These are phyloP conservation scores for Citropsis articulata DNA, from an alignment of 345 rosid species.

Conservation along the genomic window DNA sequence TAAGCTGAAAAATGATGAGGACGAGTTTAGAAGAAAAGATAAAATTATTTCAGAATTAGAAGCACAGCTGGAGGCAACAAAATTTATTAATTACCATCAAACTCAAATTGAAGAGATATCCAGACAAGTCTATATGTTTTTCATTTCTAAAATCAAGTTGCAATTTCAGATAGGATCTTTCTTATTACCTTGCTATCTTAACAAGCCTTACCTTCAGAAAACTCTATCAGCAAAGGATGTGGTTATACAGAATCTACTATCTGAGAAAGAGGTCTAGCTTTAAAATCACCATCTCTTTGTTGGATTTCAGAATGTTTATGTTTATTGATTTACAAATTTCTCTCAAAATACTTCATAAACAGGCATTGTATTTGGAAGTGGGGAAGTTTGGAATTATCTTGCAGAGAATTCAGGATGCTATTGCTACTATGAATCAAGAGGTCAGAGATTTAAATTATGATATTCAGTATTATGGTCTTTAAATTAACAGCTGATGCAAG, in stretches of 20 bases:
- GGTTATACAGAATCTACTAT: conserved; percentile 53
- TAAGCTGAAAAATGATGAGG: conserved; percentile 40
- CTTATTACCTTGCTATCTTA: conserved; percentile 41
- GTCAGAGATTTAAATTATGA: conserved; percentile 34
- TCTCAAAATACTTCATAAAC: conserved; percentile 8
- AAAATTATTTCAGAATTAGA: conserved; percentile 54
- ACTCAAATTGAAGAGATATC: conserved; percentile 74
- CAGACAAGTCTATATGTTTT: conserved; percentile 19
- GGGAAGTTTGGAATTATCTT: conserved; percentile 46
- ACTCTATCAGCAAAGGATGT: conserved; percentile 54
- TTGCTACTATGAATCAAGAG: conserved; percentile 59
- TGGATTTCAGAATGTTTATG: conserved; percentile 11
- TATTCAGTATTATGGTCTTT: background rate
- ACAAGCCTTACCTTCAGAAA: conserved; percentile 68
- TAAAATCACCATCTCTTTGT: conserved; percentile 10
- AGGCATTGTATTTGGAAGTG: conserved; percentile 66
- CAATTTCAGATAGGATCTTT: conserved; percentile 19
- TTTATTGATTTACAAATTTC: conserved; percentile 19
- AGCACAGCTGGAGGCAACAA: conserved; percentile 49
- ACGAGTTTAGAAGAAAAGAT: conserved; percentile 51
- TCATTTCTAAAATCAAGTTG: conserved; percentile 1
- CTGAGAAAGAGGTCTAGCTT: conserved; percentile 63
- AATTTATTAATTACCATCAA: conserved; percentile 34
- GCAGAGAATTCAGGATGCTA: conserved; percentile 58
- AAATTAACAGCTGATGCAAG: background rate